These are phyloP conservation scores for Cochlearia excelsa DNA, from an alignment of 345 rosid genomes.

Conservation along the genomic window DNA sequence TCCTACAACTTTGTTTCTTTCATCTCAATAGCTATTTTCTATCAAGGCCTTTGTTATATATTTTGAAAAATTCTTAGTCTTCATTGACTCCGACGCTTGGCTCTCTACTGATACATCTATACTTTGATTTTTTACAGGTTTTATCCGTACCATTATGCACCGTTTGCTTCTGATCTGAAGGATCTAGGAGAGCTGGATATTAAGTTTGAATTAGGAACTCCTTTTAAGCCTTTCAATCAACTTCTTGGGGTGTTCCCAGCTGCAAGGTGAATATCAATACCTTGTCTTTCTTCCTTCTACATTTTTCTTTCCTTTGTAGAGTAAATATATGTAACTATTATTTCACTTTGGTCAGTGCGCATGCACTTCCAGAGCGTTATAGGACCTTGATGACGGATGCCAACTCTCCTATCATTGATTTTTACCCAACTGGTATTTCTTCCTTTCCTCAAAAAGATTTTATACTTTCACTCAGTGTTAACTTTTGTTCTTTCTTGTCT, in stretches of 20 bases:
- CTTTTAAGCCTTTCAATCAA: conserved; percentile 97
- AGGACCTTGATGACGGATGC: conserved; percentile 90
- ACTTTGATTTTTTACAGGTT: conserved; percentile 58
- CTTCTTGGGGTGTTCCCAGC: conserved; percentile 97
- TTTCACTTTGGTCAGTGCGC: conserved; percentile 58
- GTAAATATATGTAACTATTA: background rate
- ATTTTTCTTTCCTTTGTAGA: conserved; percentile 3
- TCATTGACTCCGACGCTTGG: background rate
- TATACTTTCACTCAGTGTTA: background rate
- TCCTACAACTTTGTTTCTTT: conserved; percentile 7
- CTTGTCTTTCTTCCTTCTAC: conserved; percentile 2
- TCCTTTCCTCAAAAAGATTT: conserved; percentile 13
- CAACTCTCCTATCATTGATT: conserved; percentile 81
- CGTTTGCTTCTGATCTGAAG: conserved; percentile 97
- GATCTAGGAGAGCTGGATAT: conserved; percentile 73
- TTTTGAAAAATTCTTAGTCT: background rate
- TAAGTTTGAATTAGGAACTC: conserved; percentile 67
- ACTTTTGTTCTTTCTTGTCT: conserved; percentile 12
- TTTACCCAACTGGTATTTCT: conserved; percentile 75
- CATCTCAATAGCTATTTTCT: conserved; percentile 9
- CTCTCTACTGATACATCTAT: conserved; percentile 8
- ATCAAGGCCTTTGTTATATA: background rate
- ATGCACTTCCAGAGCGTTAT: conserved; percentile 85
- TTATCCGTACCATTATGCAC: conserved; percentile 98
- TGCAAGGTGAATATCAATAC: conserved; percentile 60